Base-by-base conservation (phyloP, 768 basidiomycete genomes). In the Leucocoprinus birnbaumii region DNA sequence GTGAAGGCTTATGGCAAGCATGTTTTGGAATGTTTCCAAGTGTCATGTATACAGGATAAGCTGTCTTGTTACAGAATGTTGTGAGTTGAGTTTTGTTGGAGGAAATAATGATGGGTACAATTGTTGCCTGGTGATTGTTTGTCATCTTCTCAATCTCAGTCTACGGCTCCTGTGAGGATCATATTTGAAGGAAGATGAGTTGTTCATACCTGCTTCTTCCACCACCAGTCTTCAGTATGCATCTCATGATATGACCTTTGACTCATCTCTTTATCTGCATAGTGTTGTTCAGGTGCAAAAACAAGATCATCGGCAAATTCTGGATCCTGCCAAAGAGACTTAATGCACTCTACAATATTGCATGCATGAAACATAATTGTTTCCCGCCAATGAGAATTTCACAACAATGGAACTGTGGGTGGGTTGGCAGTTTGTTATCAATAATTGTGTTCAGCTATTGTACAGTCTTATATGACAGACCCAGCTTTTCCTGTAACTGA, bases 201-300 rank as follows among this genome's bases (percentile, higher is more conserved):
- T 16, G 60, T 70, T 24, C 57, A n/a, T n/a, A 79, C 79, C 67
- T 80, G 80, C 1, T 67, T 73, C 9, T 47, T 45, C 78, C 79
- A 80, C 80, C 79, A 80, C 80, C 80, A 82, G 44, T 71, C 68
- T 0, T 73, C 77, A 0, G 76, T 80, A 40, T 78, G 66, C 70
- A 80, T 72, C 41, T 80, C 76, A 59, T 70, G 64, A 53, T 70
- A 79, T 0, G 76, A 11, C 0, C 68, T 54, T 0, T 54, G 40
- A 0, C 41, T 67, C 8, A 63, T 24, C 6, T 66, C 62, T 0
- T 46, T 57, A 54, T 75, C 72, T 0, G 58, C 31, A 53, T 69
- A 79, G 46, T 77, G 75, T 2, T 62, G 55, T 53, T 76, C 75
- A 0, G 75, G 77, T 1, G 50, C 55, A 49, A 73, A 65, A 2